Evolutionary conservation across 345 rosid genomes (phyloP).

Genomic region (Eucalyptus sp.): DNA sequence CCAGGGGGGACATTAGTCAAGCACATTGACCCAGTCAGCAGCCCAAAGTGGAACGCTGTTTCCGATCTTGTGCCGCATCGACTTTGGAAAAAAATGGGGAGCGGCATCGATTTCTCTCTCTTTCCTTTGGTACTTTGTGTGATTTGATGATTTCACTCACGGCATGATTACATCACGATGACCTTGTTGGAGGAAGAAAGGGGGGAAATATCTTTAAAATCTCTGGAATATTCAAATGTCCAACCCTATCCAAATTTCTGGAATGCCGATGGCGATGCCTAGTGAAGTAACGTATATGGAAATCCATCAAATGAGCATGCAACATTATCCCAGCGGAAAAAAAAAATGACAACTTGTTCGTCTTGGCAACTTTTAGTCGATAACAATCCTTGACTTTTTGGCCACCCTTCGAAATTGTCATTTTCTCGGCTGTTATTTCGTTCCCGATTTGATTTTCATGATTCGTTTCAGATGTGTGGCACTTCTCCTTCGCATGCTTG

Average conservation of each 20-base stretch:
- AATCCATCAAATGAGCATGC: background rate
- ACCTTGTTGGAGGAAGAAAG: background rate
- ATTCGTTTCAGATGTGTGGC: background rate
- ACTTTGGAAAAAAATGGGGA: background rate
- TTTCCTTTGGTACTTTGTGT: background rate
- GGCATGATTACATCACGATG: background rate
- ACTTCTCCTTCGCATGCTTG: background rate
- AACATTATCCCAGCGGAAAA: background rate
- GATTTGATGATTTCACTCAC: background rate
- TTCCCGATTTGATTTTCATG: background rate
- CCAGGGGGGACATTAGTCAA: background rate
- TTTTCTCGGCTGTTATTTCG: accelerated
- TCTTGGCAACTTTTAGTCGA: accelerated
- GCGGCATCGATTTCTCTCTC: background rate
- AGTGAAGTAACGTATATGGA: background rate
- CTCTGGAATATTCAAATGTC: background rate
- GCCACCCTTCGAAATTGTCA: background rate
- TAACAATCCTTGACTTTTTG: background rate
- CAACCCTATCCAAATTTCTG: background rate
- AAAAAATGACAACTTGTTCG: background rate
- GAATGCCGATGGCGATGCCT: background rate
- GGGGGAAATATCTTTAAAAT: background rate
- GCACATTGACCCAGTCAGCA: background rate
- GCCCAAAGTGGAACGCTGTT: background rate
- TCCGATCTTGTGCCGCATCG: background rate